Evolutionary conservation across 495 filamentous ascomycete species (phyloP).

Genomic region (Hypoxylon perforatum): DNA sequence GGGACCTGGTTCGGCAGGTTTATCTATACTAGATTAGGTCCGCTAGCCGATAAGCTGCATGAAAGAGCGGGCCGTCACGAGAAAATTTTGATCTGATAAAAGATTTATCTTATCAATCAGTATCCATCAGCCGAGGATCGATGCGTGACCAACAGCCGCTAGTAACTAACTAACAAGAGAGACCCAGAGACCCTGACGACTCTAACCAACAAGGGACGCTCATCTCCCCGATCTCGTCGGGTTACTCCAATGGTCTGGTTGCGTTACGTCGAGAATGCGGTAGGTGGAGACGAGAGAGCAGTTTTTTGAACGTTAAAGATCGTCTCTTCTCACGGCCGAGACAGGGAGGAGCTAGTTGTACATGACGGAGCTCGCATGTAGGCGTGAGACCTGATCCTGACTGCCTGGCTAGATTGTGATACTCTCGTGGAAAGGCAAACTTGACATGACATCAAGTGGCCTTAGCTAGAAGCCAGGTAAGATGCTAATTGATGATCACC

Average conservation of each 20-base stretch:
- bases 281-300: slow-evolving; percentile 18
- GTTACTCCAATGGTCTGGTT: slow-evolving; percentile 16
- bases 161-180: background rate
- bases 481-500: slow-evolving; percentile 21
- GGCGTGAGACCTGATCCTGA: slow-evolving; percentile 1
- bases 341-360: slow-evolving; percentile 1
- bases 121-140: slow-evolving; percentile 30
- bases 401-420: background rate
- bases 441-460: slow-evolving; percentile 21
- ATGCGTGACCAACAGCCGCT: slow-evolving; percentile 22
- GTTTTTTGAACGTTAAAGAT: slow-evolving; percentile 18
- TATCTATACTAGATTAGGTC: slow-evolving; percentile 10
- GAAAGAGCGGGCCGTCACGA: slow-evolving; percentile 21
- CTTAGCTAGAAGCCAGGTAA: slow-evolving; percentile 6
- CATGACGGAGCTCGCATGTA: background rate
- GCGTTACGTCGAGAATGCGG: slow-evolving; percentile 17
- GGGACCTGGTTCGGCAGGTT: background rate
- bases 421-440: slow-evolving; percentile 8
- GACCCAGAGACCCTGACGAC: too few relatives aligned
- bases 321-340: slow-evolving; percentile 13
- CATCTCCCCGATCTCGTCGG: slow-evolving; percentile 29
- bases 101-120: slow-evolving; percentile 45
- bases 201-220: slow-evolving; percentile 16
- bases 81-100: slow-evolving; percentile 22
- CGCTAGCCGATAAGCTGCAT: slow-evolving; percentile 25